Evolutionary conservation across 495 filamentous ascomycete species (phyloP).

Genomic region (Neurospora intermedia): DNA sequence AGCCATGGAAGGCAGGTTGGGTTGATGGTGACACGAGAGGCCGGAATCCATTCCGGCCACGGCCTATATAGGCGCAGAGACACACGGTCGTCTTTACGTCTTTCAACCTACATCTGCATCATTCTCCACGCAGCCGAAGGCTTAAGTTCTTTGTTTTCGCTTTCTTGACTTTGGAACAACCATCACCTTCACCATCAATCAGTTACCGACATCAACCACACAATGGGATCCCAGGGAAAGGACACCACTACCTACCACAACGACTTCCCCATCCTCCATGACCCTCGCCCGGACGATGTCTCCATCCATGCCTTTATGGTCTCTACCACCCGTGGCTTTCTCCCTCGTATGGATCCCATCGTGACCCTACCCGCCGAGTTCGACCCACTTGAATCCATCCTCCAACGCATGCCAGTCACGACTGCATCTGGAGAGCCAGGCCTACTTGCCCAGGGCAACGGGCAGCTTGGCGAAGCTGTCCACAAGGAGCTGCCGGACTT

Average conservation of each 20-base stretch:
- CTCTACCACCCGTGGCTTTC: conserved; percentile 72
- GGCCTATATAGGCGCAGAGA: conserved; percentile 40
- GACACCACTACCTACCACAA: conserved; percentile 12
- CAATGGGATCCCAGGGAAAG: conserved; percentile 25
- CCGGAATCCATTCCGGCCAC: conserved; percentile 57
- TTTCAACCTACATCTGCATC: conserved; percentile 10
- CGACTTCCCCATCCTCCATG: conserved; percentile 26
- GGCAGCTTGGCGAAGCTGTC: conserved; percentile 56
- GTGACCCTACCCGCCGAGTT: conserved; percentile 57
- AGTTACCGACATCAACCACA: conserved; percentile 14
- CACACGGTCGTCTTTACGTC: conserved; percentile 18
- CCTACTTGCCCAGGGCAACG: conserved; percentile 53
- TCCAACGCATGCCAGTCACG: conserved; percentile 64
- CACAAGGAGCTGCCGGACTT: conserved; percentile 61
- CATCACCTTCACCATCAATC: conserved; percentile 4
- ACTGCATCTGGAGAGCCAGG: conserved; percentile 59
- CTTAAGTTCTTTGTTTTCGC: neutral
- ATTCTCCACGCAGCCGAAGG: neutral
- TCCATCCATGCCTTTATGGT: conserved; percentile 77
- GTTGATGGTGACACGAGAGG: conserved; percentile 20
- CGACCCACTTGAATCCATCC: conserved; percentile 52
- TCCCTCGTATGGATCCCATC: conserved; percentile 54
- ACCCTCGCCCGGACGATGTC: conserved; percentile 28
- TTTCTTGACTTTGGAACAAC: neutral
- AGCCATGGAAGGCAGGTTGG: neutral